phyloP scores from a whole-genome alignment of 2,329 filamentous ascomycete genomes.

The Rugonectria rugulosa region DNA sequence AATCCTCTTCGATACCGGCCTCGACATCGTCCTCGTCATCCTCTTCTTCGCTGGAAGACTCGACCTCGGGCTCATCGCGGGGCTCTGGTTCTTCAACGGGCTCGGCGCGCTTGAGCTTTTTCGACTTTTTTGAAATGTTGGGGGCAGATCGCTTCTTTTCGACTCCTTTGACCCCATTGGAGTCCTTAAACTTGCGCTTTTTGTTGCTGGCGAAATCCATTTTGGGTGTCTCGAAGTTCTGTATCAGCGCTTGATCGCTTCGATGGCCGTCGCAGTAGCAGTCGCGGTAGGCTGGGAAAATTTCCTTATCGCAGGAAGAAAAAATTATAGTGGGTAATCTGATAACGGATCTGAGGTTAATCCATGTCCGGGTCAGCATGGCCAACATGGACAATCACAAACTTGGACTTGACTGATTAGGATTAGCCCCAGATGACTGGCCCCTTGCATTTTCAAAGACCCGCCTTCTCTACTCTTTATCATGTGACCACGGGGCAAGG shows the following conservation, averaged over 20 bases:
- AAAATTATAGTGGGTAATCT: slow-evolving; percentile 24
- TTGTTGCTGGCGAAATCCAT: slow-evolving; percentile 50
- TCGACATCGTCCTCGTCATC: slow-evolving; percentile 40
- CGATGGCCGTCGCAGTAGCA: slow-evolving; percentile 6
- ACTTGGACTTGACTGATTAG: slow-evolving; percentile 18
- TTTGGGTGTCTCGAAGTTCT: slow-evolving; percentile 27
- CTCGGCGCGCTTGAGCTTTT: slow-evolving; percentile 52
- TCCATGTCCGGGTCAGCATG: slow-evolving; percentile 21
- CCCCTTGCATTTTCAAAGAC: too few species aligned
- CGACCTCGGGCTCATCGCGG: slow-evolving; percentile 35
- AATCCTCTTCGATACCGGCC: slow-evolving; percentile 36
- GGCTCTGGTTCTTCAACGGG: slow-evolving; percentile 38
- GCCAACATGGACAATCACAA: too few species aligned
- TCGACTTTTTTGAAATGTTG: slow-evolving; percentile 46
- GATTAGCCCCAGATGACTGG: slow-evolving; percentile 22
- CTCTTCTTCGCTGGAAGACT: slow-evolving; percentile 38
- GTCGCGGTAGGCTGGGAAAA: slow-evolving; percentile 26
- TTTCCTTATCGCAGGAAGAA: slow-evolving; percentile 40
- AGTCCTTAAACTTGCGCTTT: slow-evolving; percentile 53
- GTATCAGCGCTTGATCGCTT: slow-evolving; percentile 14
- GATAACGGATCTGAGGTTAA: slow-evolving; percentile 33
- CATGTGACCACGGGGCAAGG: slow-evolving; percentile 7
- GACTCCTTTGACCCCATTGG: slow-evolving; percentile 40
- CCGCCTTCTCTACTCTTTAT: too few species aligned
- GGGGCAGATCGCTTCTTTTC: slow-evolving; percentile 35